These are phyloP conservation scores for Arctium lappa DNA, from an alignment of 129 eudicot species.

Conservation along the genomic window DNA sequence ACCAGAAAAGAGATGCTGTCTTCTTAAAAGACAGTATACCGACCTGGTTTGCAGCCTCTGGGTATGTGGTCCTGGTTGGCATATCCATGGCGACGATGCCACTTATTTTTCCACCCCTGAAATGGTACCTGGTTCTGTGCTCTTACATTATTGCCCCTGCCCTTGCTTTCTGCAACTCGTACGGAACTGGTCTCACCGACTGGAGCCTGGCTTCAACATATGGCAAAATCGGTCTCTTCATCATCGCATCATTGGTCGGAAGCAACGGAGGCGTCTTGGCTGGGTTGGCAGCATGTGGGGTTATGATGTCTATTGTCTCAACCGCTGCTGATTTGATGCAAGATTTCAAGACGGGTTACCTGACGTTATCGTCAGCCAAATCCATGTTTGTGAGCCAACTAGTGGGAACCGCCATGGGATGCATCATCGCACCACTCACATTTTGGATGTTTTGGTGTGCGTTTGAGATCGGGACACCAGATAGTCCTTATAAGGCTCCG, in stretches of 20 bases:
- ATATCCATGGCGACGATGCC: slow-evolving; percentile 74
- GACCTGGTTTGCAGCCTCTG: slow-evolving; percentile 75
- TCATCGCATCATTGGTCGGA: slow-evolving; percentile 82
- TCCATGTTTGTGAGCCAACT: slow-evolving; percentile 90
- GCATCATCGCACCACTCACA: slow-evolving; percentile 79
- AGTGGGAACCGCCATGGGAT: slow-evolving; percentile 92
- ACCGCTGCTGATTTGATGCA: slow-evolving; percentile 95
- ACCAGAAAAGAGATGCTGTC: slow-evolving; percentile 52
- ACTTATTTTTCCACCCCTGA: slow-evolving; percentile 74
- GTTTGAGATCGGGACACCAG: slow-evolving; percentile 81
- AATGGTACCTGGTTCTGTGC: slow-evolving; percentile 84
- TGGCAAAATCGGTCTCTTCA: slow-evolving; percentile 87
- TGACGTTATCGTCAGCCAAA: slow-evolving; percentile 77
- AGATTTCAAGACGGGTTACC: slow-evolving; percentile 91
- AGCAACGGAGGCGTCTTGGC: slow-evolving; percentile 76
- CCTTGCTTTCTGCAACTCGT: slow-evolving; percentile 94
- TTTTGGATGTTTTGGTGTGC: slow-evolving; percentile 89
- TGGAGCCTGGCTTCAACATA: slow-evolving; percentile 91
- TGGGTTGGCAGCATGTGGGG: slow-evolving; percentile 87
- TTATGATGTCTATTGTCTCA: slow-evolving; percentile 87
- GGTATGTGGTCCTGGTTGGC: slow-evolving; percentile 74
- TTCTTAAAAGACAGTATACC: slow-evolving; percentile 83
- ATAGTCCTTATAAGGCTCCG: slow-evolving; percentile 93
- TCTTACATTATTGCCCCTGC: slow-evolving; percentile 82
- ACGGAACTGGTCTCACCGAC: slow-evolving; percentile 95